phyloP scores from a whole-genome alignment of 2,329 filamentous ascomycete genomes.

The Epichloe uncinata region DNA sequence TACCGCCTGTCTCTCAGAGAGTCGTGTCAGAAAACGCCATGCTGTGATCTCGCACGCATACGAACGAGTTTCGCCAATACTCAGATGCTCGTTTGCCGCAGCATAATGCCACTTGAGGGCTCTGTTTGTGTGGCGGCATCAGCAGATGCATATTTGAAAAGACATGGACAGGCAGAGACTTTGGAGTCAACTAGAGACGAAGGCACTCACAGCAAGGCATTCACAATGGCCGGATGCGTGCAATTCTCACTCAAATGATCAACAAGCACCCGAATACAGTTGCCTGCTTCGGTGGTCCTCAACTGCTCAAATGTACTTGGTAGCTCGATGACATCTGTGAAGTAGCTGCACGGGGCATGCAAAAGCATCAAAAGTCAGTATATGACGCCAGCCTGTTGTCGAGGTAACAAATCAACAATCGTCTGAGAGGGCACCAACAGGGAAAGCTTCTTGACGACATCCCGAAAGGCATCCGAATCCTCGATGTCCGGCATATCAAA shows the following conservation, averaged over 20 bases:
- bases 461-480: constrained; percentile 46
- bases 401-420: neutral
- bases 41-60: constrained; percentile 70
- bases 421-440: constrained; percentile 29
- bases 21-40: constrained; percentile 59
- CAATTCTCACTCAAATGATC: constrained; percentile 49
- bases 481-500: constrained; percentile 41
- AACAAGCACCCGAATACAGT: constrained; percentile 43
- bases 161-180: neutral
- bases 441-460: constrained; percentile 54
- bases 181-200: neutral
- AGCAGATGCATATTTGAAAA: neutral
- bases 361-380: constrained; percentile 2
- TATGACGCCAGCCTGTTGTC: neutral
- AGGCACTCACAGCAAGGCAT: constrained; percentile 53
- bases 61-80: constrained; percentile 54
- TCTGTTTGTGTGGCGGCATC: constrained; percentile 23
- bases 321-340: constrained; percentile 47
- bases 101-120: constrained; percentile 66
- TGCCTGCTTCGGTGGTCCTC: constrained; percentile 50
- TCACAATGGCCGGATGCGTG: constrained; percentile 57
- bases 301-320: constrained; percentile 64
- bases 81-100: constrained; percentile 47
- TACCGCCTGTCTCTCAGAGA: constrained; percentile 61
- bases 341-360: constrained; percentile 33